Conservation (phyloP, 2,329 filamentous ascomycete genomes). For the Teratosphaeriaceae sp. region DNA sequence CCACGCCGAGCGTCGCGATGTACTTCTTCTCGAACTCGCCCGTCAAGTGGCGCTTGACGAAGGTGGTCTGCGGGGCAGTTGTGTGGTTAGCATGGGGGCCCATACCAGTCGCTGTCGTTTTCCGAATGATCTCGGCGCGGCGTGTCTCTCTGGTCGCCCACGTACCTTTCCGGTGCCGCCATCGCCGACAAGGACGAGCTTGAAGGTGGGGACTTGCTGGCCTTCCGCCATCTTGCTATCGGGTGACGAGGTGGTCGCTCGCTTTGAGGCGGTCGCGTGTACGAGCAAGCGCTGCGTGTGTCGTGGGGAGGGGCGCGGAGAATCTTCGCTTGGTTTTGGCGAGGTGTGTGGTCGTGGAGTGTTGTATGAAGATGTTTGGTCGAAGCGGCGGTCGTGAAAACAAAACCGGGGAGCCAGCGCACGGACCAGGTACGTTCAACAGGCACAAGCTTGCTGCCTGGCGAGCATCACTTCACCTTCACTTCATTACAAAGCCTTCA, state of each 20-base stretch:
- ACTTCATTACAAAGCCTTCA: too few species aligned
- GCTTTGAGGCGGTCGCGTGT: too few species aligned
- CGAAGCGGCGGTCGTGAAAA: too few species aligned
- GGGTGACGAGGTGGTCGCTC: background rate
- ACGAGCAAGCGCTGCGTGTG: too few species aligned
- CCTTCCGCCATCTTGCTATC: conserved; percentile 12
- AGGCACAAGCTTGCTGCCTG: too few species aligned
- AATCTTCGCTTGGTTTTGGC: too few species aligned
- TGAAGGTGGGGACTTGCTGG: conserved; percentile 72
- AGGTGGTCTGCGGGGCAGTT: conserved; percentile 1
- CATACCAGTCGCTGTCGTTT: background rate
- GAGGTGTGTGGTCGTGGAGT: too few species aligned
- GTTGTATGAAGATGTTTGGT: too few species aligned
- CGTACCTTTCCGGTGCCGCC: conserved; percentile 98
- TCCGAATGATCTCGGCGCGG: background rate
- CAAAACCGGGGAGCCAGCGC: too few species aligned
- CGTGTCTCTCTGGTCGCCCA: conserved; percentile 17
- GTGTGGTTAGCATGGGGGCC: background rate
- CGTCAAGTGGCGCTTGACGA: conserved; percentile 68
- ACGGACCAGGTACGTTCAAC: too few species aligned
- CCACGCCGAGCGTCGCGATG: conserved; percentile 98
- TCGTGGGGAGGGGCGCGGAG: too few species aligned
- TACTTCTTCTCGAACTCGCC: conserved; percentile 99
- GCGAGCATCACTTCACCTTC: too few species aligned
- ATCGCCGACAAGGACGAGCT: conserved; percentile 99